phyloP scores from a whole-genome alignment of 2,329 filamentous ascomycete genomes.

The Dactylellina leptospora region DNA sequence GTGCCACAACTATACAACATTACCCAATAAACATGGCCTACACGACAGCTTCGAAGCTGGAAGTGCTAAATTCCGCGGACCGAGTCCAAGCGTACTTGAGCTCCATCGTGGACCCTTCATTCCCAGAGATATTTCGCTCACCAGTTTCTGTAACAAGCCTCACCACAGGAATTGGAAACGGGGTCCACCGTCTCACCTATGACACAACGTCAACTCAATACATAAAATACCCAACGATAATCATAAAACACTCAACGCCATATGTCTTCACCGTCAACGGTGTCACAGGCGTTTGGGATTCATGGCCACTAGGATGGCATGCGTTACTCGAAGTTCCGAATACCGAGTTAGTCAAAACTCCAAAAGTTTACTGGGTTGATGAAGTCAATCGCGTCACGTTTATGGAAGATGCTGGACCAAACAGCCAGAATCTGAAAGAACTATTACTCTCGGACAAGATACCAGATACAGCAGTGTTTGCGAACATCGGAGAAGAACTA shows the following conservation, averaged over 20 bases:
- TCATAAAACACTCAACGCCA: conserved; percentile 49
- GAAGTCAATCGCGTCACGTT: conserved; percentile 46
- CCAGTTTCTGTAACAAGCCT: conserved; percentile 21
- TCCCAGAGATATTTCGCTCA: conserved; percentile 31
- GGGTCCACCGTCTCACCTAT: conserved; percentile 39
- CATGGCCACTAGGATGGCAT: conserved; percentile 32
- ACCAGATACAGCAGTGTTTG: conserved; percentile 25
- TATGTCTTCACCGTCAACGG: conserved; percentile 32
- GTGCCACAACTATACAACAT: neutral
- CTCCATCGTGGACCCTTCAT: conserved; percentile 27
- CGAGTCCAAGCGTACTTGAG: conserved; percentile 27
- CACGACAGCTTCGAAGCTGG: neutral
- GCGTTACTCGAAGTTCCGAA: conserved; percentile 33
- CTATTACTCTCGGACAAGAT: conserved; percentile 25
- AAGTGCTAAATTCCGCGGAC: conserved; percentile 38
- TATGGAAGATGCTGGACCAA: conserved; percentile 39
- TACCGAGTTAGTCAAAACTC: conserved; percentile 33
- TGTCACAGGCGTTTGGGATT: conserved; percentile 37
- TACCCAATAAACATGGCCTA: too few relatives aligned
- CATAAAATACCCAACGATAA: conserved; percentile 3
- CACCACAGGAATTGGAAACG: conserved; percentile 27
- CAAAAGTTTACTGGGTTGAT: conserved; percentile 50
- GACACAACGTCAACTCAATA: conserved; percentile 11
- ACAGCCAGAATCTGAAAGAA: conserved; percentile 30
- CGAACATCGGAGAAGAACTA: conserved; percentile 42